Conservation (phyloP, 2,329 filamentous ascomycete genomes). For the Fusarium buharicum region DNA sequence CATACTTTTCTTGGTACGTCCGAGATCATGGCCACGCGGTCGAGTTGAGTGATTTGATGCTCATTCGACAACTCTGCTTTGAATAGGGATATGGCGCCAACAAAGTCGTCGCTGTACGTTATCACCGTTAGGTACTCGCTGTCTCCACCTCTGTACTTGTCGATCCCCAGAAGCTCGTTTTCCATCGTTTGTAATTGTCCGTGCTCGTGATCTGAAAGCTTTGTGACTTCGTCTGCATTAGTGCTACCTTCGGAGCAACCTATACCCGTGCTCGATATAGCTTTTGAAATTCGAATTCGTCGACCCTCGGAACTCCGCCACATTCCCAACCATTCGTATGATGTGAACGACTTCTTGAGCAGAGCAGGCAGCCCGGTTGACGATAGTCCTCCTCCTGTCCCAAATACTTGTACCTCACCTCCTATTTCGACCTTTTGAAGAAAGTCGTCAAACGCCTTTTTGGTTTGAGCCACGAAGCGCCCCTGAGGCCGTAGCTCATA, state of each 20-base stretch:
- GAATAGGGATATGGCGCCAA: slow-evolving; percentile 10
- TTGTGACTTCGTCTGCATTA: background rate
- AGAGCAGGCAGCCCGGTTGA: background rate
- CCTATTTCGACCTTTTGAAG: slow-evolving; percentile 2
- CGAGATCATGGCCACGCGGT: slow-evolving; percentile 6
- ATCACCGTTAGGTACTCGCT: slow-evolving; percentile 7
- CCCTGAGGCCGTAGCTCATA: background rate
- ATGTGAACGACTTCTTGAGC: slow-evolving; percentile 5
- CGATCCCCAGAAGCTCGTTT: slow-evolving; percentile 8
- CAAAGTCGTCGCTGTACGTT: slow-evolving; percentile 8
- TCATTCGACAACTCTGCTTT: background rate
- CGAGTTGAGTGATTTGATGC: background rate
- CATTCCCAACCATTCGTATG: slow-evolving; percentile 13
- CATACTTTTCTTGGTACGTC: background rate
- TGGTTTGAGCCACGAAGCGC: slow-evolving; percentile 5
- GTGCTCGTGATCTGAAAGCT: background rate
- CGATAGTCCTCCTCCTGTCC: background rate
- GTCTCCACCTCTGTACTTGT: slow-evolving; percentile 12
- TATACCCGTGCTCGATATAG: background rate
- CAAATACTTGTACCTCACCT: background rate
- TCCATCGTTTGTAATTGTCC: background rate
- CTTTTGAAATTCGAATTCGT: background rate
- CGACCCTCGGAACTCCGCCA: slow-evolving; percentile 12
- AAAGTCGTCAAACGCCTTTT: slow-evolving; percentile 3
- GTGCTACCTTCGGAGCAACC: background rate